Evolutionary conservation across 2,329 filamentous ascomycete genomes (phyloP).

Genomic region (Colletotrichum sojae): DNA sequence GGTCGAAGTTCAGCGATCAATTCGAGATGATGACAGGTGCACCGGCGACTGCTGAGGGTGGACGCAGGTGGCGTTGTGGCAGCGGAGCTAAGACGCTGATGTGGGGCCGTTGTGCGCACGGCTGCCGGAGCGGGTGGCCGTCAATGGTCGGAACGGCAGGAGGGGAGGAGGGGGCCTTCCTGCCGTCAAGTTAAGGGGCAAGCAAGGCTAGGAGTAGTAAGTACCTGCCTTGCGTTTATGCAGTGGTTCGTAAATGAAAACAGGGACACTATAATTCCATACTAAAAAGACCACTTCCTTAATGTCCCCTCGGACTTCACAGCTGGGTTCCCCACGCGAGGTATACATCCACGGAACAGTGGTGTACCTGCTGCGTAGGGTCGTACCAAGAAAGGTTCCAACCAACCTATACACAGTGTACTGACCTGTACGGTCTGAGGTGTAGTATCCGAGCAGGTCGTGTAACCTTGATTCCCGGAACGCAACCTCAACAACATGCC

Average conservation of each 20-base stretch:
- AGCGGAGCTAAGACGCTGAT: not conserved
- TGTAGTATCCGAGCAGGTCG: not conserved
- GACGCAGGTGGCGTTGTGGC: slow-evolving; percentile 2
- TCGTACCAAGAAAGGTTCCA: too few species aligned
- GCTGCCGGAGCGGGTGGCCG: slow-evolving; percentile 9
- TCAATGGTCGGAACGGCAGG: not conserved
- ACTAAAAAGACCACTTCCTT: too few species aligned
- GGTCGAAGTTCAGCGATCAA: too few species aligned
- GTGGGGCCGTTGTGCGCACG: slow-evolving; percentile 12
- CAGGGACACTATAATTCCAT: not conserved
- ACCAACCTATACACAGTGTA: too few species aligned
- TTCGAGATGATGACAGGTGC: too few species aligned
- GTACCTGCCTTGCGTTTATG: too few species aligned
- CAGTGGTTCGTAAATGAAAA: not conserved
- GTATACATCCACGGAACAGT: too few species aligned
- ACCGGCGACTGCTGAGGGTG: too few species aligned
- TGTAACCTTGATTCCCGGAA: slow-evolving; percentile 13
- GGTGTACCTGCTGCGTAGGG: too few species aligned
- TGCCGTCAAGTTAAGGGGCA: not conserved
- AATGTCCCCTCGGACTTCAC: too few species aligned
- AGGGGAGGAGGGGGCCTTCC: not conserved
- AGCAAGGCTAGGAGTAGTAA: not conserved
- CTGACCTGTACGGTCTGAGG: too few species aligned
- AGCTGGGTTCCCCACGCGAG: too few species aligned
- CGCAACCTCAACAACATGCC: slow-evolving; percentile 6